phyloP scores from a whole-genome alignment of 2,329 filamentous ascomycete genomes.

The Trichoderma hamatum region DNA sequence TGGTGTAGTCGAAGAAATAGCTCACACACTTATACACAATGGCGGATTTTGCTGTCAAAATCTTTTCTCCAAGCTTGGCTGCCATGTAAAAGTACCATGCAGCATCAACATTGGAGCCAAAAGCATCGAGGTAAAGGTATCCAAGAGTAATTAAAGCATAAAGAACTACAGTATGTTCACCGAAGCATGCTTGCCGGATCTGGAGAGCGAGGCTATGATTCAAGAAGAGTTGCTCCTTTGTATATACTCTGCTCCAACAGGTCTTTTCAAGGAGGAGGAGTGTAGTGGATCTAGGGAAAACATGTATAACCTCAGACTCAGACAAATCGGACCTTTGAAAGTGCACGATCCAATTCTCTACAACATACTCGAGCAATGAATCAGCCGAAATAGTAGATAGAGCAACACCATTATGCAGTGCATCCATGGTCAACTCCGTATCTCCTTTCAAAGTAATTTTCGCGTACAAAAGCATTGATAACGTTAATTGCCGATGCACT shows the following conservation, averaged over 20 bases:
- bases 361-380: constrained; percentile 41
- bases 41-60: constrained; percentile 39
- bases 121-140: constrained; percentile 36
- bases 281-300: background rate
- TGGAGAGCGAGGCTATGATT: background rate
- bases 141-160: constrained; percentile 37
- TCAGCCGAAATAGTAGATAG: constrained; percentile 36
- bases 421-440: background rate
- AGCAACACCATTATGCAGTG: constrained; percentile 29
- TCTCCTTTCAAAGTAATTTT: background rate
- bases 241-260: background rate
- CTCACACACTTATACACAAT: constrained; percentile 41
- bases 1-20: background rate
- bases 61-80: constrained; percentile 36
- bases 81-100: constrained; percentile 44
- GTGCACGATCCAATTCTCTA: constrained; percentile 43
- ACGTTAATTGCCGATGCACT: background rate
- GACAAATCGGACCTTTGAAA: constrained; percentile 41
- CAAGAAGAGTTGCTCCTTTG: background rate
- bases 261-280: background rate
- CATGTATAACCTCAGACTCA: constrained; percentile 29
- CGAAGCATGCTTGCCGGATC: background rate
- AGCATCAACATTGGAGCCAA: constrained; percentile 32
- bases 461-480: background rate
- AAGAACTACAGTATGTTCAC: background rate